Base-by-base conservation (phyloP, 75 land plant species). In the Picea sitchensis region DNA sequence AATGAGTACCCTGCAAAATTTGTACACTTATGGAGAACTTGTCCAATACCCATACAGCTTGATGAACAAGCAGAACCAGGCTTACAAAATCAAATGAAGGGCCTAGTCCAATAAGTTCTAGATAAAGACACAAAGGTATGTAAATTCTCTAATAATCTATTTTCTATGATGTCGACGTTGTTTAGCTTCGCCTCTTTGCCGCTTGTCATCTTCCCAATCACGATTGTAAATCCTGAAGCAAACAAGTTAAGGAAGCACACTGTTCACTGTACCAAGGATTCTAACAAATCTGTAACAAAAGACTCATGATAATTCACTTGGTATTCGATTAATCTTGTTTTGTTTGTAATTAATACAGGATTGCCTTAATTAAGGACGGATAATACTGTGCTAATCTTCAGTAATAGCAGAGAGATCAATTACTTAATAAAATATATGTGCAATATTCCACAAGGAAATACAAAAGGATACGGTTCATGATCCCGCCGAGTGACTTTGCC, bases 141-240 rank as follows among this genome's bases (percentile, higher is more conserved):
- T 9, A 62, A 62, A 20, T 20, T 62, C 64, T 62, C 7, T 9
- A 57, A 58, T 31, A 47, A 21, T 75, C 76, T 75, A 75, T 58
- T 75, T 75, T 5, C 76, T 30, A 14, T 75, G 76, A 26, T 73
- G 76, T 73, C 76, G 38, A 54, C 92, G 88, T 47, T 95, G 79
- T 78, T 95, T 95, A 58, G 83, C 86, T 34, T 98, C 99, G 72
- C 83, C 88, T 86, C 99, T 88, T 58, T 82, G 91, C 80, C 99
- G 84, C 87, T 95, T 98, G 58, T 98, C 99, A 31, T 98, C 99
- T 26, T 98, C 99, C 99, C 98, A 95, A 18, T 98, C 98, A 47
- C 98, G 83, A 41, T 98, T 98, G 80, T 92, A 90, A 41, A 84
- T 59, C 63, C 99, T 98, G 84, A 77, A 65, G 30, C 73, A 51